A percentile compares a stretch with the other conserved stretches of the same genome.
Conservation (phyloP, 1,284 basidiomycete genomes). For the Cryptococcus wingfieldii region DNA sequence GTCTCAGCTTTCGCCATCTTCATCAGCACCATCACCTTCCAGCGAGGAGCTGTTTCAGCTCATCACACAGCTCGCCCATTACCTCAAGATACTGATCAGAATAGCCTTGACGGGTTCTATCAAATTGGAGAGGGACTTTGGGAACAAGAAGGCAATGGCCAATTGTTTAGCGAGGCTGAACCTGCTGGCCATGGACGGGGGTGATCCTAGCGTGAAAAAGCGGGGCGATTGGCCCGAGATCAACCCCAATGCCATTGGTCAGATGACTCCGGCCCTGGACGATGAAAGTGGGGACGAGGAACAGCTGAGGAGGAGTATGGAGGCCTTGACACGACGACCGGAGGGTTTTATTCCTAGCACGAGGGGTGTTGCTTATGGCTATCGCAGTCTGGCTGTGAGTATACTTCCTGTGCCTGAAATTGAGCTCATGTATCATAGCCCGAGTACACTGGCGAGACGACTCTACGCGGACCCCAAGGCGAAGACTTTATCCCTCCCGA, state of each 20-base stretch:
- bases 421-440: conserved; percentile 45
- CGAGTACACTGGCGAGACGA: conserved; percentile 80
- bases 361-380: conserved; percentile 68
- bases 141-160: conserved; percentile 73
- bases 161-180: conserved; percentile 90
- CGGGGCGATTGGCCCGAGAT: conserved; percentile 38
- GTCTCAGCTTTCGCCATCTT: conserved; percentile 53
- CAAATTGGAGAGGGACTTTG: conserved; percentile 87
- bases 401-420: background rate
- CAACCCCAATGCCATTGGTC: conserved; percentile 3
- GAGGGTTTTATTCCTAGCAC: conserved; percentile 61
- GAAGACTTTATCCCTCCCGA: conserved; percentile 56
- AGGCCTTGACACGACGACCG: conserved; percentile 39
- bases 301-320: conserved; percentile 37
- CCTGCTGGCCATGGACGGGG: conserved; percentile 79
- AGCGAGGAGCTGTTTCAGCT: conserved; percentile 96
- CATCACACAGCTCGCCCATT: conserved; percentile 96
- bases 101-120: conserved; percentile 95
- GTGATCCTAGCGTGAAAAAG: conserved; percentile 66
- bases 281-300: conserved; percentile 30
- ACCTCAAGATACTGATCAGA: conserved; percentile 97
- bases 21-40: conserved; percentile 55
- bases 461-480: conserved; percentile 55
- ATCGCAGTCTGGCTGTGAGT: conserved; percentile 68
- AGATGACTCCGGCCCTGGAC: background rate